Conservation (phyloP, 768 basidiomycete genomes). For the Botryobasidium botryosum region DNA sequence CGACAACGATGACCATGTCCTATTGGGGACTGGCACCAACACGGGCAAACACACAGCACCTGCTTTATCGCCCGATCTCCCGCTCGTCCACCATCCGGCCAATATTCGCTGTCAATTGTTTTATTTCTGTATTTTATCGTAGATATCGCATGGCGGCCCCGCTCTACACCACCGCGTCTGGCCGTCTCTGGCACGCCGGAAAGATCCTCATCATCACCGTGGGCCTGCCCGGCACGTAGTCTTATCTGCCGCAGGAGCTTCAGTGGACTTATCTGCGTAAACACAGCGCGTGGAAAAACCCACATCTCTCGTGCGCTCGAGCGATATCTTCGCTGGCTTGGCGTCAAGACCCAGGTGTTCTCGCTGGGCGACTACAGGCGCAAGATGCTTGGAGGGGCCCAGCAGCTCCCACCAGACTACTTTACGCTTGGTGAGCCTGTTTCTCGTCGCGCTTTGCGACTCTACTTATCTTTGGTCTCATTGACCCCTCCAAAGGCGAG, state of each 20-base stretch:
- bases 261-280: background rate
- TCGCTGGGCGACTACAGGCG: conserved; percentile 91
- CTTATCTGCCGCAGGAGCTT: no score
- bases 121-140: no score
- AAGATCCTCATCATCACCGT: conserved; percentile 89
- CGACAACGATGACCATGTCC: no score
- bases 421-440: conserved; percentile 55
- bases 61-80: no score
- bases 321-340: conserved; percentile 96
- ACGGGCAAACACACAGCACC: no score
- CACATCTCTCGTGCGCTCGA: conserved; percentile 92
- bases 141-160: conserved; percentile 80
- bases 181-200: conserved; percentile 74
- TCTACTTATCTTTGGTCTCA: no score
- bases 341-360: conserved; percentile 88
- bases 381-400: conserved; percentile 73
- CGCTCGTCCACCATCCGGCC: no score
- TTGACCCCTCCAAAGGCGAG: conserved; percentile 31
- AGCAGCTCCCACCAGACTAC: conserved; percentile 82
- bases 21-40: no score
- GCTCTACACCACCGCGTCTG: conserved; percentile 72
- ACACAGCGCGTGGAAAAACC: conserved; percentile 72
- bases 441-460: no score
- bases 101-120: no score
- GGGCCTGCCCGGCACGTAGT: conserved; percentile 52